A percentile compares a stretch with the other conserved stretches of the same genome.
Conservation (phyloP, 2,329 filamentous ascomycete genomes). For the Thelonectria discophora region DNA sequence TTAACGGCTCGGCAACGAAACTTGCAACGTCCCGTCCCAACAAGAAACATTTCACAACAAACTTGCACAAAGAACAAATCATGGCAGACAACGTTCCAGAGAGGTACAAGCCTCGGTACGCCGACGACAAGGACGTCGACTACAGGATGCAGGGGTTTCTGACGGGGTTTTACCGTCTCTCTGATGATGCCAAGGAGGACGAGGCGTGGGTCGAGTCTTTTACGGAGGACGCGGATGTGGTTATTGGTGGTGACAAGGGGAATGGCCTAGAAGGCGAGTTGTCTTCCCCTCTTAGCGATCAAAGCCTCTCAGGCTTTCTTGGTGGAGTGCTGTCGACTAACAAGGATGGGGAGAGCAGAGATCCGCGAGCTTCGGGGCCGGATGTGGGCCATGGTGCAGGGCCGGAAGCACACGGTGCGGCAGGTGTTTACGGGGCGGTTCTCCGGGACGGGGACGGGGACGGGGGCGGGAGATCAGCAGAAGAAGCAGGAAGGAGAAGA, state of each 20-base stretch:
- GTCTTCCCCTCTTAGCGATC: not conserved
- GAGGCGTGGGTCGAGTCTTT: constrained; percentile 57
- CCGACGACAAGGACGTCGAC: constrained; percentile 44
- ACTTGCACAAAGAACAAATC: constrained; percentile 4
- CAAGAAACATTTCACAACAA: too few relatives aligned
- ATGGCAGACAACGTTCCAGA: constrained; percentile 36
- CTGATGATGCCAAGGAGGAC: constrained; percentile 53
- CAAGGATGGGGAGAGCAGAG: constrained; percentile 44
- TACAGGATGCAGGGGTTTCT: constrained; percentile 51
- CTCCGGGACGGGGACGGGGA: constrained; percentile 25
- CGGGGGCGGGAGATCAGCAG: too few relatives aligned
- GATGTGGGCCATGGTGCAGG: constrained; percentile 55
- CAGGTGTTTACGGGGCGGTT: constrained; percentile 55
- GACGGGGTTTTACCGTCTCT: constrained; percentile 54
- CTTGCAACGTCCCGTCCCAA: too few relatives aligned
- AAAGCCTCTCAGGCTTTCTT: too few relatives aligned
- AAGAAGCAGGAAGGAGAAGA: too few relatives aligned
- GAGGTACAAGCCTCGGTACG: constrained; percentile 46
- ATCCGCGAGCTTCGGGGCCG: constrained; percentile 51
- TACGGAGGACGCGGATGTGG: constrained; percentile 51
- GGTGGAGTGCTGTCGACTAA: constrained; percentile 2
- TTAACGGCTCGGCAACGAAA: too few relatives aligned
- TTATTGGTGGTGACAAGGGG: constrained; percentile 53
- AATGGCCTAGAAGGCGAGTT: constrained; percentile 47
- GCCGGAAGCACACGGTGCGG: constrained; percentile 52